A percentile compares a stretch with the other conserved stretches of the same genome.
These are phyloP conservation scores for Neofusicoccum kwambonambiense DNA, from an alignment of 2,329 filamentous ascomycete genomes.

Conservation along the genomic window DNA sequence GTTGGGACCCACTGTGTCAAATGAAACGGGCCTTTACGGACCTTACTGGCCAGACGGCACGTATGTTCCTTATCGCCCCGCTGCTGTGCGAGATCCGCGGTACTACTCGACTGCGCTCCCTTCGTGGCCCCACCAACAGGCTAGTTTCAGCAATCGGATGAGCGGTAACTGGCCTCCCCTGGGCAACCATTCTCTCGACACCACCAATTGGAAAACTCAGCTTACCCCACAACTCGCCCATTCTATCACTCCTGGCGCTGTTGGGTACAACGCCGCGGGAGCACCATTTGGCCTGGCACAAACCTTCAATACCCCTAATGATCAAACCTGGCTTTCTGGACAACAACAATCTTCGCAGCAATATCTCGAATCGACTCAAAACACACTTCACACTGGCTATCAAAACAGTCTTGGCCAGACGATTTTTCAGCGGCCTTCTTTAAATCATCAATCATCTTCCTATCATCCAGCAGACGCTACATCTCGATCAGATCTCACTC, in stretches of 20 bases:
- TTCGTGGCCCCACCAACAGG: slow-evolving; percentile 34
- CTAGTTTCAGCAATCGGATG: slow-evolving; percentile 24
- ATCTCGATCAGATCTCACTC: not conserved
- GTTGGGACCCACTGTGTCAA: slow-evolving; percentile 40
- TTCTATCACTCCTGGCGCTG: not conserved
- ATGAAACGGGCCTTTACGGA: slow-evolving; percentile 40
- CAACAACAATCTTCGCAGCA: slow-evolving; percentile 10
- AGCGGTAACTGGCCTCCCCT: slow-evolving; percentile 26
- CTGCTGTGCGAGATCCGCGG: slow-evolving; percentile 40
- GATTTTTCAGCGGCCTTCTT: slow-evolving; percentile 13
- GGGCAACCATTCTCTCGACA: slow-evolving; percentile 21
- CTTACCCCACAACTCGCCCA: not conserved
- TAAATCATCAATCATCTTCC: slow-evolving; percentile 3
- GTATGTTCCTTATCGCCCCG: slow-evolving; percentile 41
- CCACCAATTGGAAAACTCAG: not conserved
- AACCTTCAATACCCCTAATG: slow-evolving; percentile 1
- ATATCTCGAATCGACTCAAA: not conserved
- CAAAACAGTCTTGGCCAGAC: not conserved
- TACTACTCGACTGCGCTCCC: slow-evolving; percentile 32
- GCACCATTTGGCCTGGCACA: not conserved
- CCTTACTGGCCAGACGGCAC: slow-evolving; percentile 44
- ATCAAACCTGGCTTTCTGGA: slow-evolving; percentile 8
- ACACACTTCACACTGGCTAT: not conserved
- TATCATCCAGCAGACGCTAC: not conserved
- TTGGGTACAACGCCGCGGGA: slow-evolving; percentile 4